Evolutionary conservation across 2,329 filamentous ascomycete genomes (phyloP), one percentile per base, ranked within the genome.

Genomic region (Botrytis squamosa): DNA sequence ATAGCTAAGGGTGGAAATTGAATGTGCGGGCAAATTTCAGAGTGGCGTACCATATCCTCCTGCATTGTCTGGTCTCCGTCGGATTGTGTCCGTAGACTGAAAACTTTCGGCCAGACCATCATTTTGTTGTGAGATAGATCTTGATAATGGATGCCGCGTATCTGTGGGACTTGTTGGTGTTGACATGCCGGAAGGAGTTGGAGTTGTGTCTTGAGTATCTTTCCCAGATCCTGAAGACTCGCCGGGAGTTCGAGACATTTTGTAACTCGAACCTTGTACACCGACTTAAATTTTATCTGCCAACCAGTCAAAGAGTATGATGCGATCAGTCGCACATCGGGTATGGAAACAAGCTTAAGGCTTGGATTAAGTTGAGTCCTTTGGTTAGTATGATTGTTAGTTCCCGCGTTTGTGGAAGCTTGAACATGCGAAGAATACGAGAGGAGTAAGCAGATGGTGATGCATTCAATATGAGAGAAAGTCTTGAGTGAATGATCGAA

Each of bases 11-110:
- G 8, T 33, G 16, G 29, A 22, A 62, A 22, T 20, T 40, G 20
- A 25, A 29, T 62, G 20, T 22, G 44, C 29, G 38, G 38, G 38
- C n/a, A 36, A 29, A 42, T 40, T 25, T 40, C n/a, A 29, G n/a
- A 52, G 46, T 71, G 14, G 83, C 85, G 74, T 83, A 91, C 89
- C 89, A 82, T 90, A 90, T 76, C 77, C 66, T 68, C 66, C 77
- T 46, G 77, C 75, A 33, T 75, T 68, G 38, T 91, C 89, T 73
- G 87, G 84, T 76, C 87, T 85, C 77, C 87, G 85, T 77, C 89
- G 86, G 77, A 90, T 84, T 25, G 89, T 90, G 73, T 90, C 89
- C 36, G 86, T 86, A 33, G 88, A 88, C 79, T 89, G 88, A 78
- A 85, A 86, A 81, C 85, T 88, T 77, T 89, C 88, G 7, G 86